Evolutionary conservation across 108 stramenopile genomes (phyloP).

Genomic region (Cyclotella cryptica): DNA sequence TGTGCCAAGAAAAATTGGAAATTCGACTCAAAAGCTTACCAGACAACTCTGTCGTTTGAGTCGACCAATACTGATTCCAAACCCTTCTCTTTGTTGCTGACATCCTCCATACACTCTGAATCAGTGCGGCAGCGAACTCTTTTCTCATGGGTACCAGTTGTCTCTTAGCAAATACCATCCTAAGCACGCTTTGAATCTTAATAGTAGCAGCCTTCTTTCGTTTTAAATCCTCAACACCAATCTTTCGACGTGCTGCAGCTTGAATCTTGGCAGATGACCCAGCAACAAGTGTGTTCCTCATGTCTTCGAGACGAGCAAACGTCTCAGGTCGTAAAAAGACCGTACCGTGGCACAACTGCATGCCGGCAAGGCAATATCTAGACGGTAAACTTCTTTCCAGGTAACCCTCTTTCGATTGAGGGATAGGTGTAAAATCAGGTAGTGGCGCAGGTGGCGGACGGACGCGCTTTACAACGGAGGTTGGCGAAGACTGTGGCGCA

Average conservation of each 20-base stretch:
- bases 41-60: slow-evolving; percentile 47
- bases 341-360: slow-evolving; percentile 48
- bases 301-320: slow-evolving; percentile 26
- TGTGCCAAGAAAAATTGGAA: neutral
- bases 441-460: slow-evolving; percentile 21
- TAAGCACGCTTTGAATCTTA: slow-evolving; percentile 39
- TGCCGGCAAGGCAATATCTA: slow-evolving; percentile 44
- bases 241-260: slow-evolving; percentile 44
- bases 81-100: slow-evolving; percentile 41
- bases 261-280: slow-evolving; percentile 53
- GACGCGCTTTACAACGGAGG: neutral
- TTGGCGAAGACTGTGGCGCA: neutral
- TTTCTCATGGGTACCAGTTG: slow-evolving; percentile 33
- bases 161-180: slow-evolving; percentile 35
- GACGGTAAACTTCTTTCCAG: slow-evolving; percentile 26
- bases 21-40: neutral
- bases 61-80: slow-evolving; percentile 50
- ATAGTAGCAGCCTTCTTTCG: slow-evolving; percentile 27
- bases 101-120: slow-evolving; percentile 80
- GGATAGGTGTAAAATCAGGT: slow-evolving; percentile 34
- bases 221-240: slow-evolving; percentile 29
- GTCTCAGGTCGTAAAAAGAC: slow-evolving; percentile 49
- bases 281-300: slow-evolving; percentile 39
- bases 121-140: slow-evolving; percentile 66
- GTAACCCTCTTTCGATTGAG: slow-evolving; percentile 42